Evolutionary conservation across 345 rosid genomes (phyloP).

Genomic region (Mercurialis annua): DNA sequence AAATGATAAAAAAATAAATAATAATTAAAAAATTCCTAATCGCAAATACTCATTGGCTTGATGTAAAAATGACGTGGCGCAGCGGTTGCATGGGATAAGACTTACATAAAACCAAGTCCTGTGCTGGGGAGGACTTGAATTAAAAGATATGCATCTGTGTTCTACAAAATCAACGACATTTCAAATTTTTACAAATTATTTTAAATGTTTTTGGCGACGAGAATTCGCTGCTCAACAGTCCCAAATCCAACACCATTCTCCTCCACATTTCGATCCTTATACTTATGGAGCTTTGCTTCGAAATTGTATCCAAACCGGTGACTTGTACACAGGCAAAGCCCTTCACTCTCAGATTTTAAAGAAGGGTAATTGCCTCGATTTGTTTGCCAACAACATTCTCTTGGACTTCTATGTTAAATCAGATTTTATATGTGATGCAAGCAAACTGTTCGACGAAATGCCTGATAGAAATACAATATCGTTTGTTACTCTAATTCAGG

Average conservation of each 20-base stretch:
- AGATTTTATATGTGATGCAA: slow-evolving; percentile 36
- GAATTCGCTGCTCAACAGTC: slow-evolving; percentile 27
- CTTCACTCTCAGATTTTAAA: slow-evolving; percentile 57
- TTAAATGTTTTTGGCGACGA: slow-evolving; percentile 19
- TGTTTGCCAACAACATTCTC: slow-evolving; percentile 61
- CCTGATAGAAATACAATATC: slow-evolving; percentile 59
- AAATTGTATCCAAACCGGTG: slow-evolving; percentile 54
- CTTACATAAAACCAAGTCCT: too few species aligned
- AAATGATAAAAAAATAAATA: too few species aligned
- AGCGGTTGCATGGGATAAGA: too few species aligned
- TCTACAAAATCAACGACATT: too few species aligned
- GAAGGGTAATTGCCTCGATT: slow-evolving; percentile 68
- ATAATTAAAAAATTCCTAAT: too few species aligned
- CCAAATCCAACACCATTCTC: slow-evolving; percentile 14
- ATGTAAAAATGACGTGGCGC: too few species aligned
- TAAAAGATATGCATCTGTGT: too few species aligned
- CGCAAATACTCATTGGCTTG: too few species aligned
- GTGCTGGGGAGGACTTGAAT: too few species aligned
- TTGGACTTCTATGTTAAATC: slow-evolving; percentile 48
- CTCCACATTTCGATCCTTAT: slow-evolving; percentile 39
- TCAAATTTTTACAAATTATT: too few species aligned
- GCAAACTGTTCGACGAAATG: slow-evolving; percentile 67
- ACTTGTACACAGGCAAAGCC: slow-evolving; percentile 34
- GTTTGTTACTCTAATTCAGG: slow-evolving; percentile 58
- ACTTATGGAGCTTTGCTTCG: slow-evolving; percentile 51